Base-by-base conservation (phyloP, 352 stramenopile species). In the Phytophthora hibernalis region DNA sequence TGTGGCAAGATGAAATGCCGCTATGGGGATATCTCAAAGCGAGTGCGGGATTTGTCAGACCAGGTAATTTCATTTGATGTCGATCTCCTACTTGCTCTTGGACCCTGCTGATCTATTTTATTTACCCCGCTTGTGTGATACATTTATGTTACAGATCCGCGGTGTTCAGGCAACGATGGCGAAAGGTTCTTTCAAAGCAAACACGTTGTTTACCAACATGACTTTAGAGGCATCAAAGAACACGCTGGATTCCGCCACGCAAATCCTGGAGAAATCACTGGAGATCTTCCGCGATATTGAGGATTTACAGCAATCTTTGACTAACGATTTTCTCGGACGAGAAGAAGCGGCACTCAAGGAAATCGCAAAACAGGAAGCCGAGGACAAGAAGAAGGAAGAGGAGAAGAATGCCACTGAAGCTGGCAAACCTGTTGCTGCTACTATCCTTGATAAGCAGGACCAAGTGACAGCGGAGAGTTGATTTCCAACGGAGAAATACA, bases 1-100 rank as follows among this genome's bases (percentile, higher is more conserved):
- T 93, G 85, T 45, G 82, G 82, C 5, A 79, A 87, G 55, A 86
- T 91, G 82, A 91, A 83, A 60, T 93, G 85, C 54, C 66, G 77
- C 33, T 92, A 90, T 56, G 79, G 64, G 24, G 64, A 79, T 24
- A 72, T 93, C 9, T 62, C 75, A 4, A 71, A 72, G 3, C 80
- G 80, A 52, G 54, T 93, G 15, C 75, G 70, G 3, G 58, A 71
- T 40, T 74, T 93, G n/a, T 79, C 72, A 49, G 60, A 76, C 21
- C 74, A 93, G 69, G 79, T 93, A 58, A 44, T 44, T 2, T 13
- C 22, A 33, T 40, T 47, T 12, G 40, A n/a, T 47, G 40, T 26
- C 40, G 40, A 47, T 43, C 10, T 10, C 9, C 15, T 43, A n/a
- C 40, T 47, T 47, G 40, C 18, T 11, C 1, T 47, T 47, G 13